Evolutionary conservation across 2,329 filamentous ascomycete species (phyloP), one percentile per base, ranked within the genome.

Genomic region (Fusarium papillatum): DNA sequence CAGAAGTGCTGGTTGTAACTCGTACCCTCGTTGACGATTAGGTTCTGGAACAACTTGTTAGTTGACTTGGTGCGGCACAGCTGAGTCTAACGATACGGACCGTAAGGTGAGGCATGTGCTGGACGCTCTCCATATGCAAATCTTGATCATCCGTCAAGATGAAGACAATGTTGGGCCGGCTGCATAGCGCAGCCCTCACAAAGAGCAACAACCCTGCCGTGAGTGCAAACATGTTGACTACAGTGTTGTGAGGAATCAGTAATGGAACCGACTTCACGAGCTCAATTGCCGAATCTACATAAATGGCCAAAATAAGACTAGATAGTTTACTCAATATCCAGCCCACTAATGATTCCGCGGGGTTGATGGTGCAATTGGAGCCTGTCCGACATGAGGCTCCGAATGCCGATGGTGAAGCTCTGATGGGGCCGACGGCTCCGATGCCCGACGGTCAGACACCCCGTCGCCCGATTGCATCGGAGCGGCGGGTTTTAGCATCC

Each of bases 91-190:
- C 8, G 19, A 57, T 16, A n/a, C 53, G 13, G 14, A 90, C 87
- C 53, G 88, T 83, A 1, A 92, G 84, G 3, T 86, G 82, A 0
- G 89, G 90, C 82, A 91, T 90, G 73, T 92, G 91, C 1, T 88
- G 83, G 5, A 93, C 76, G 0, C 91, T 93, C 57, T 90, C 84
- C 80, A 93, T 85, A 67, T 90, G 88, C 13, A 91, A 82, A 76
- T 93, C 91, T 77, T 93, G 92, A 72, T 93, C 92, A 72, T 93
- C 92, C 0, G 90, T 92, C 38, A 93, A 83, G 73, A 93, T 89
- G 78, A 93, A 92, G 39, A 93, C 83, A 65, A 93, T 89, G 76
- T 93, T 93, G 1, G 88, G 86, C 38, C 66, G 53, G 26, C 31
- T 36, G 11, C 53, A n/a, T 26, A 34, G 29, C 19, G 26, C 26